phyloP scores from a whole-genome alignment of 73 alveolate species.

The Paramecium primaurelia region DNA sequence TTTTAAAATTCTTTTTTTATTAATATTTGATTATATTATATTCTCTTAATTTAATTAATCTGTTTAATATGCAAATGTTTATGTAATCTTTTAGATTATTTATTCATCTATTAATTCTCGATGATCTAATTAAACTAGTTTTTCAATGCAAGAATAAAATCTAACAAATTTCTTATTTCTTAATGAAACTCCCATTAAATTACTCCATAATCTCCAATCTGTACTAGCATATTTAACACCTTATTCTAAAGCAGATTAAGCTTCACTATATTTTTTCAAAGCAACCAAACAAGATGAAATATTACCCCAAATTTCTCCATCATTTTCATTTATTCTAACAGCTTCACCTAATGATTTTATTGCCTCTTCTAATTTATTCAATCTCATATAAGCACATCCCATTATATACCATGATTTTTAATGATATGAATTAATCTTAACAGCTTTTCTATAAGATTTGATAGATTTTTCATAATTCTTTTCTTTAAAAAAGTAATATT shows the following conservation, averaged over 20 bases:
- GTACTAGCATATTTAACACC: conserved; percentile 84
- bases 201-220: conserved; percentile 95
- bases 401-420: conserved; percentile 96
- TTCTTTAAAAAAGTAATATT: conserved; percentile 68
- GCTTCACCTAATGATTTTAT: conserved; percentile 83
- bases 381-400: conserved; percentile 94
- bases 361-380: conserved; percentile 79
- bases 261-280: conserved; percentile 87
- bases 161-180: conserved; percentile 77
- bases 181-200: conserved; percentile 78
- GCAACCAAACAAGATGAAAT: conserved; percentile 89
- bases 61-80: conserved; percentile 39
- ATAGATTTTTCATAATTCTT: conserved; percentile 74
- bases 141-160: conserved; percentile 52
- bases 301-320: conserved; percentile 97
- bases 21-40: neutral
- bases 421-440: conserved; percentile 88
- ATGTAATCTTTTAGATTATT: conserved; percentile 11
- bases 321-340: conserved; percentile 83
- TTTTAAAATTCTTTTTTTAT: conserved; percentile 30
- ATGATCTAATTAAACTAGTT: conserved; percentile 27
- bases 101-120: conserved; percentile 49
- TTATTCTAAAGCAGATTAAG: conserved; percentile 89
- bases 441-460: conserved; percentile 90
- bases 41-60: neutral